Base-by-base conservation (phyloP, 345 rosid species). In the Abelmoschus esculentus region DNA sequence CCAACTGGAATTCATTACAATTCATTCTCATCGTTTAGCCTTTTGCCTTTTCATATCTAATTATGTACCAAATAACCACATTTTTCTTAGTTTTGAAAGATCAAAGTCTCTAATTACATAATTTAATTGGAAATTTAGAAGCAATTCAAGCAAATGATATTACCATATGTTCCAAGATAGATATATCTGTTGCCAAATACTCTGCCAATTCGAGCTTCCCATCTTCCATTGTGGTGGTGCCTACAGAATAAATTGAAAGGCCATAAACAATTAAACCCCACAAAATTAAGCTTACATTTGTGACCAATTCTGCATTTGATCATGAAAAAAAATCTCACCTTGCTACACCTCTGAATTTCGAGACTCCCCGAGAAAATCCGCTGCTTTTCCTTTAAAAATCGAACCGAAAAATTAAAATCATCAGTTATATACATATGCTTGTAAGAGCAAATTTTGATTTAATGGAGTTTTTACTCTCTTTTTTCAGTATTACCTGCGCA, bases 281-380 rank as follows among this genome's bases (percentile, higher is more conserved):
- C 47, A 8, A 8, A 42, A 42, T 42, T 42, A 9, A 42, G 9
- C 47, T 36, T 36, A 36, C 40, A 6, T 36, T 36, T 36, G 1
- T 5, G 1, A 6, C 40, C 6, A 36, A 36, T 31, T 31, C 32
- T 31, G 32, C 32, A 31, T 31, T 31, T 31, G 3, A 31, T 31
- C 4, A 3, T 31, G 32, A 0, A 4, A 4, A 36, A 6, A 36
- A 36, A 36, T 36, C 40, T 36, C 50, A 93, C 98, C 96, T 89
- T 46, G 99, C 97, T 0, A 95, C 97, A 0, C 97, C 99, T 86
- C 99, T 83, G 58, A 86, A 95, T 64, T 95, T 95, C 12, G 99
- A 95, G 14, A 89, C 92, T 8, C 97, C 97, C 4, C 97, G 96
- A 63, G 97, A 88, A 74, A 95, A 95, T 49, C 97, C 97, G 77